Conservation (phyloP, 1,284 basidiomycete species). For the Leccinum pachyderme region DNA sequence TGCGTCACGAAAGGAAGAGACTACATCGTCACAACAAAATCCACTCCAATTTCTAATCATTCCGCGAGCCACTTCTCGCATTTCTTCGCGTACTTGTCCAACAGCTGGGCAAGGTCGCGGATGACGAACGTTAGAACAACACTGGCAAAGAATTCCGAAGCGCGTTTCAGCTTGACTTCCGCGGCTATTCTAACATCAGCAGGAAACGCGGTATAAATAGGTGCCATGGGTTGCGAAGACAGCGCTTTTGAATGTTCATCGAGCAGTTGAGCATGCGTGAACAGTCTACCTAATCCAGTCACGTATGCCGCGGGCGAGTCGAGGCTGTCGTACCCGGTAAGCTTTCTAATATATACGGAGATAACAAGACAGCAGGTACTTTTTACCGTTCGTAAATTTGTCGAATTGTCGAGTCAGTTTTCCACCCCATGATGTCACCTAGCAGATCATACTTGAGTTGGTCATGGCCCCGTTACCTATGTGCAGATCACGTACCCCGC, state of each 20-base stretch:
- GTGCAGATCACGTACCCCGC: slow-evolving; percentile 46
- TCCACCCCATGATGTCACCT: slow-evolving; percentile 72
- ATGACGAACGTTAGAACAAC: slow-evolving; percentile 92
- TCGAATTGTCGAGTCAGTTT: slow-evolving; percentile 84
- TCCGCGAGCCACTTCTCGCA: slow-evolving; percentile 87
- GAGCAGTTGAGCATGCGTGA: slow-evolving; percentile 74
- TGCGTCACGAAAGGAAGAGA: slow-evolving; percentile 28
- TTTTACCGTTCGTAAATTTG: slow-evolving; percentile 88
- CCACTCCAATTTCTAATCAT: slow-evolving; percentile 36
- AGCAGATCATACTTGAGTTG: slow-evolving; percentile 22
- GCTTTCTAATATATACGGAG: slow-evolving; percentile 7
- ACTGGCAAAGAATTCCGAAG: slow-evolving; percentile 88
- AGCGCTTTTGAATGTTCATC: slow-evolving; percentile 86
- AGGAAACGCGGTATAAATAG: slow-evolving; percentile 70
- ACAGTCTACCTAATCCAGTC: slow-evolving; percentile 73
- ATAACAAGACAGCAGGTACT: slow-evolving; percentile 50
- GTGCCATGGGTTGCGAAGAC: slow-evolving; percentile 59
- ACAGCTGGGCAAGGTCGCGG: slow-evolving; percentile 75
- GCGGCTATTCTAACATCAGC: slow-evolving; percentile 60
- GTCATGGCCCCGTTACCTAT: slow-evolving; percentile 1
- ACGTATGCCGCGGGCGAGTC: slow-evolving; percentile 89
- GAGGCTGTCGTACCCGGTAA: slow-evolving; percentile 48
- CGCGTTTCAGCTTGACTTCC: slow-evolving; percentile 74
- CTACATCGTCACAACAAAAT: slow-evolving; percentile 30
- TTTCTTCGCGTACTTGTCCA: slow-evolving; percentile 92